A percentile compares a stretch with the other conserved stretches of the same genome.
These are phyloP conservation scores for Scheffersomyces parashehatae DNA, from an alignment of 1,139 yeast genomes.

Conservation along the genomic window DNA sequence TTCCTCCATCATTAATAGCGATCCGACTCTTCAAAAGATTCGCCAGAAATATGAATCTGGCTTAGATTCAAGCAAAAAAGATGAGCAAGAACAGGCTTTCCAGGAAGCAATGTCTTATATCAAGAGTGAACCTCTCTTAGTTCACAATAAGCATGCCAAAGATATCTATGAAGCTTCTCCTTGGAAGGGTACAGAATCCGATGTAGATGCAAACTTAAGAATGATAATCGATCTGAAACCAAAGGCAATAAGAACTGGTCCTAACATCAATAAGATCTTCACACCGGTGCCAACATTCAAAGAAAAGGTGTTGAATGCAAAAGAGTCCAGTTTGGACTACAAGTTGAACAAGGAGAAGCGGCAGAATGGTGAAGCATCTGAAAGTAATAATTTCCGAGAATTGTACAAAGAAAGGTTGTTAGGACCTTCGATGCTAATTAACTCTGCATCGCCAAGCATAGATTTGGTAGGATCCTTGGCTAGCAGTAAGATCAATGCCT, in stretches of 20 bases:
- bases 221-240: slow-evolving; percentile 64
- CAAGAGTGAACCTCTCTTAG: slow-evolving; percentile 27
- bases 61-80: neutral
- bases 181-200: slow-evolving; percentile 69
- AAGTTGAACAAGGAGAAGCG: slow-evolving; percentile 37
- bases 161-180: slow-evolving; percentile 56
- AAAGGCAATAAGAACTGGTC: slow-evolving; percentile 36
- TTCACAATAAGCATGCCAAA: slow-evolving; percentile 48
- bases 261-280: slow-evolving; percentile 19
- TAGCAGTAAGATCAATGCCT: slow-evolving; percentile 72
- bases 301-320: slow-evolving; percentile 56
- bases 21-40: slow-evolving; percentile 10
- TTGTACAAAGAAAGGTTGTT: slow-evolving; percentile 62
- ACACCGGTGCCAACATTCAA: slow-evolving; percentile 25
- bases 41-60: slow-evolving; percentile 9
- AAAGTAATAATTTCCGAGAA: slow-evolving; percentile 59
- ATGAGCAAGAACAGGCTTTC: neutral
- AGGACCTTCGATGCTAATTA: slow-evolving; percentile 55
- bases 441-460: slow-evolving; percentile 39
- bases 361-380: slow-evolving; percentile 18
- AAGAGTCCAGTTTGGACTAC: slow-evolving; percentile 69
- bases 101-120: slow-evolving; percentile 13
- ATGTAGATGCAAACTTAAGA: slow-evolving; percentile 52
- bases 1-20: slow-evolving; percentile 8
- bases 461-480: slow-evolving; percentile 64